Evolutionary conservation across 805 yeast genomes (phyloP), one percentile per base, ranked within the genome.

Genomic region (Metschnikowia cubensis): DNA sequence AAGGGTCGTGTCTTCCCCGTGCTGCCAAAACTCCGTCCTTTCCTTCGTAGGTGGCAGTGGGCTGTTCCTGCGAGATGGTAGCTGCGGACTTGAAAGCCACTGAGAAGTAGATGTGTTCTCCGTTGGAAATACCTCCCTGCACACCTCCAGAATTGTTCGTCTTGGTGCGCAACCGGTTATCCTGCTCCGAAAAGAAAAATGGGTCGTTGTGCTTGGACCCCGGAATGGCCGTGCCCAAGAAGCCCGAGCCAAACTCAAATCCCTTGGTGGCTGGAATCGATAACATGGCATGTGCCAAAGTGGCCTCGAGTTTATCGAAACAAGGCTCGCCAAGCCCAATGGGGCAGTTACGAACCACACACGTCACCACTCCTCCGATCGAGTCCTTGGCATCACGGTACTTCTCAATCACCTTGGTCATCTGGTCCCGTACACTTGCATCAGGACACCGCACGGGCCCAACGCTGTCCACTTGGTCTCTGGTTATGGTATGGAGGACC

Each of bases 31-130:
- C 82, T 64, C 99, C 99, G 45, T 74, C 82, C 58, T 80, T 78
- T 61, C 99, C 99, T 22, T 87, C 91, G 72, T 91, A 94, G 43
- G 94, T 81, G 25, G 89, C 81, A 15, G 99, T 94, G 38, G 76
- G 71, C 75, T 94, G 99, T 62, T 87, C 94, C 75, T 91, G 95
- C 47, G 94, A 83, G 59, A 94, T 94, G 38, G 99, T 94, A 45
- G 99, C 99, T 15, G 96, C 97, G 2, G 98, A 91, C 75, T 94
- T 94, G 82, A 94, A 94, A 3, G 98, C 97, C 41, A 94, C 92
- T 22, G 88, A 85, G 70, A 94, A 94, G 75, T 87, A 94, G 63
- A 94, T 87, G 71, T 87, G 79, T 71, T 94, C 99, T 60, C 99
- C 99, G 66, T 94, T 94, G 47, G 96, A 75, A 65, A 94, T 94